phyloP scores from a whole-genome alignment of 164 flowering plant genomes.

The Paratinospora sagittata region DNA sequence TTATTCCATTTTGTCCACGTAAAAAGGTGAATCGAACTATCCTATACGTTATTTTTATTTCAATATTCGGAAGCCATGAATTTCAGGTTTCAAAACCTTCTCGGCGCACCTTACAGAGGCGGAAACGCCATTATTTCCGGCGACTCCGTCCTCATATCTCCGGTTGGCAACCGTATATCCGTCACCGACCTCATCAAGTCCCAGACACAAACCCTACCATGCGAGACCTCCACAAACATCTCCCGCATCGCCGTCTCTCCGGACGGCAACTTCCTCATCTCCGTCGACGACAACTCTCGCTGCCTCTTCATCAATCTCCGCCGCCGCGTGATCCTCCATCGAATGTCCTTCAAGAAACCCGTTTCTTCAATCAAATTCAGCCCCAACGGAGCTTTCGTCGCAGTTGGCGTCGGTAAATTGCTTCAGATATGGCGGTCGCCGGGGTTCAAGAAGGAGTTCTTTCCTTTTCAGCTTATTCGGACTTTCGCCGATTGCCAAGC shows the following conservation, averaged over 20 bases:
- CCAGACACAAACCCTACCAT: conserved; percentile 64
- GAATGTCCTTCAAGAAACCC: conserved; percentile 61
- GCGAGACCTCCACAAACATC: conserved; percentile 63
- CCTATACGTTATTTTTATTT: too few relatives aligned
- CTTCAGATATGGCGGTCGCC: conserved; percentile 89
- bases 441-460: conserved; percentile 70
- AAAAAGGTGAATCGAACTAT: too few relatives aligned
- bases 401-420: conserved; percentile 69
- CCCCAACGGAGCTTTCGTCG: conserved; percentile 66
- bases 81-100: conserved; percentile 77
- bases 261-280: conserved; percentile 61
- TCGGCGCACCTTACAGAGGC: conserved; percentile 96
- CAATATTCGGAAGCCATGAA: conserved; percentile 44
- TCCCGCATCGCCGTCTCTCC: conserved; percentile 73
- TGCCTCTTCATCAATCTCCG: conserved; percentile 68
- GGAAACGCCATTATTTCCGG: conserved; percentile 60
- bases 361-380: conserved; percentile 61
- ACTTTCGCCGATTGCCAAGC: conserved; percentile 64
- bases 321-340: conserved; percentile 69
- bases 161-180: conserved; percentile 82
- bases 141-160: conserved; percentile 60
- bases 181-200: conserved; percentile 77
- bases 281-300: conserved; percentile 68
- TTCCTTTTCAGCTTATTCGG: conserved; percentile 66
- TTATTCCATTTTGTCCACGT: too few relatives aligned